Conservation (phyloP, 1,284 basidiomycete genomes). For the Tylopilus orsonianus region DNA sequence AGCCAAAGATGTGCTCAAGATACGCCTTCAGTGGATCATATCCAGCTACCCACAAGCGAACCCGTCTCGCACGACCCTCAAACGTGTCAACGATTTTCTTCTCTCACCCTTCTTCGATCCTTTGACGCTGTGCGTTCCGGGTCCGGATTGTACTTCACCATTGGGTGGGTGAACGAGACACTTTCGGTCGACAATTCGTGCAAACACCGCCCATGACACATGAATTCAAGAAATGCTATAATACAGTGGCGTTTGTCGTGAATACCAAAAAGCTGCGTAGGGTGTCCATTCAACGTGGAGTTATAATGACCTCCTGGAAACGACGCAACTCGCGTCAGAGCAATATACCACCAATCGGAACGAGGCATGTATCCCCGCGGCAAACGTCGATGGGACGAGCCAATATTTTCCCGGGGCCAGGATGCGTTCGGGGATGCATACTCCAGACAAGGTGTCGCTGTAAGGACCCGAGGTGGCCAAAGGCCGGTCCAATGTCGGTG, state of each 20-base stretch:
- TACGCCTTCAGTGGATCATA: conserved; percentile 80
- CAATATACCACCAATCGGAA: conserved; percentile 71
- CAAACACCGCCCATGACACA: not conserved
- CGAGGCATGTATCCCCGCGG: conserved; percentile 51
- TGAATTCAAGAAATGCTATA: not conserved
- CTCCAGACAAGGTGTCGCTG: conserved; percentile 69
- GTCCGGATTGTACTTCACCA: not conserved
- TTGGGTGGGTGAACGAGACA: not conserved
- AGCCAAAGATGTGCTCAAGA: conserved; percentile 62
- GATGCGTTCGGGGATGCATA: conserved; percentile 53
- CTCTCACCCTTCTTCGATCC: conserved; percentile 41
- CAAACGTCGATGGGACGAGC: conserved; percentile 73
- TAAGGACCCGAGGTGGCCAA: conserved; percentile 77
- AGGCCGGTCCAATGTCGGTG: conserved; percentile 39
- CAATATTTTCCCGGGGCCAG: conserved; percentile 67
- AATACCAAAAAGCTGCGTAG: not conserved
- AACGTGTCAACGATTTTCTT: conserved; percentile 77
- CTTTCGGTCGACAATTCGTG: not conserved
- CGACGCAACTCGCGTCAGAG: conserved; percentile 30
- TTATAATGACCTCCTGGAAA: conserved; percentile 13
- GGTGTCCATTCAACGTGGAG: not conserved
- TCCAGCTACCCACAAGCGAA: conserved; percentile 69
- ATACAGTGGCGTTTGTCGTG: conserved; percentile 1
- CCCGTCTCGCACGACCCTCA: conserved; percentile 73
- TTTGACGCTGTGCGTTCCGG: not conserved